Evolutionary conservation across 176 grass and related monocot species (phyloP).

Genomic region (Rhynchospora pubera): DNA sequence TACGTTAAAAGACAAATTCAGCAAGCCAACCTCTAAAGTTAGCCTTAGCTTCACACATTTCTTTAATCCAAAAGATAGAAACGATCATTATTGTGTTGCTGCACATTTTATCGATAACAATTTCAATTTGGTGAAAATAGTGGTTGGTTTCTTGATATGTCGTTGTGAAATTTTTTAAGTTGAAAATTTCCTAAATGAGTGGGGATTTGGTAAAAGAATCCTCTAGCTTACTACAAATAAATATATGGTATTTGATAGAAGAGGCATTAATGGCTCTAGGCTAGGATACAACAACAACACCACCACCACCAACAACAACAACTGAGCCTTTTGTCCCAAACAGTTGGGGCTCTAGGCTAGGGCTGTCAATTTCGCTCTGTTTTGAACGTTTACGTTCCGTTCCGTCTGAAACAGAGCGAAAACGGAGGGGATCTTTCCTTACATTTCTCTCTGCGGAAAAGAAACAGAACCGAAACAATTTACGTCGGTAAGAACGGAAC

Average conservation of each 20-base stretch:
- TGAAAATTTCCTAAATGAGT: not conserved
- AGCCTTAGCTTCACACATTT: not conserved
- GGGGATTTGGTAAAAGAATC: not conserved
- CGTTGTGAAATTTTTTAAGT: not conserved
- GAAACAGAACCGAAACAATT: too few relatives aligned
- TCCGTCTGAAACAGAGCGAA: too few relatives aligned
- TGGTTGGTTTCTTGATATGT: not conserved
- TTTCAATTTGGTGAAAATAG: not conserved
- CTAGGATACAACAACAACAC: too few relatives aligned
- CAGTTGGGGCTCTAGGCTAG: too few relatives aligned
- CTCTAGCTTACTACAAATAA: not conserved
- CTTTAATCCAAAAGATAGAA: not conserved
- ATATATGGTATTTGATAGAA: not conserved
- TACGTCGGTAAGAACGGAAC: too few relatives aligned
- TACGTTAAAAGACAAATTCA: not conserved
- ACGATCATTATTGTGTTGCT: not conserved
- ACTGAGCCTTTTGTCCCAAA: too few relatives aligned
- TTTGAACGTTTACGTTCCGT: too few relatives aligned
- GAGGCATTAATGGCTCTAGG: not conserved
- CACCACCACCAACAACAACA: too few relatives aligned
- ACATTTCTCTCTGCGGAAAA: too few relatives aligned
- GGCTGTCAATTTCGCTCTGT: too few relatives aligned
- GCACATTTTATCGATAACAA: conserved; percentile 9
- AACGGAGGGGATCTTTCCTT: too few relatives aligned
- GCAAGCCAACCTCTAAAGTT: conserved; percentile 1